A percentile compares a stretch with the other conserved stretches of the same genome.
phyloP scores from a whole-genome alignment of 2,329 filamentous ascomycete genomes.

The Penicillium sp. region DNA sequence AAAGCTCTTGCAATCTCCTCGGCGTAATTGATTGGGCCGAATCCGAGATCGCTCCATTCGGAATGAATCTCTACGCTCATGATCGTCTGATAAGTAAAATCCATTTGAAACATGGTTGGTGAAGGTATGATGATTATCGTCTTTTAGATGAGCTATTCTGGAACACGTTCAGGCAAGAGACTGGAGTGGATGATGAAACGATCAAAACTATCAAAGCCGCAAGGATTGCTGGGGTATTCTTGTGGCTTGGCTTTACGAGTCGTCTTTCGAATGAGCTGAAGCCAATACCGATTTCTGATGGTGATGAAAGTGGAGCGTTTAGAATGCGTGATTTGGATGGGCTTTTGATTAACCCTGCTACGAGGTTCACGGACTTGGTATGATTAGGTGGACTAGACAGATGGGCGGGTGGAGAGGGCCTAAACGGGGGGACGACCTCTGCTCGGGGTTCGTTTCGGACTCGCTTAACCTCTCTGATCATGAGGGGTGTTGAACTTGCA shows the following conservation, averaged over 20 bases:
- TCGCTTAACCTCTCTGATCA: no score
- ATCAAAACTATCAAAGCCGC: conserved; percentile 33
- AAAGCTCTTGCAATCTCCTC: conserved; percentile 37
- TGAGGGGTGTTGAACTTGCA: no score
- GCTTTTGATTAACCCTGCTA: conserved; percentile 38
- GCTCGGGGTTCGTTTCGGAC: no score
- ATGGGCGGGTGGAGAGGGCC: no score
- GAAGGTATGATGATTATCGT: conserved; percentile 36
- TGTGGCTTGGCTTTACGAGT: conserved; percentile 41
- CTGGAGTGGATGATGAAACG: conserved; percentile 15
- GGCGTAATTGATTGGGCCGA: conserved; percentile 49
- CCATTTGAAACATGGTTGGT: conserved; percentile 39
- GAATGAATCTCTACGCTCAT: conserved; percentile 40
- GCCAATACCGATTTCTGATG: conserved; percentile 35
- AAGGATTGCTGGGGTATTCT: conserved; percentile 36
- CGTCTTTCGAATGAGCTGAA: conserved; percentile 39
- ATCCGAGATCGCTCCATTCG: conserved; percentile 44
- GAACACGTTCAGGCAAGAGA: conserved; percentile 25
- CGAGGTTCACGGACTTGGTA: conserved; percentile 21
- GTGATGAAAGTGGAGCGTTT: conserved; percentile 43
- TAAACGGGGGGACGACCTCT: no score
- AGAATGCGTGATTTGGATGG: conserved; percentile 43
- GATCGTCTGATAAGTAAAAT: conserved; percentile 37
- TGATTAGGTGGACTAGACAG: no score
- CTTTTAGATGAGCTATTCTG: conserved; percentile 35